Base-by-base conservation (phyloP, 2,329 filamentous ascomycete genomes). In the Aspergillus eucalypticola region DNA sequence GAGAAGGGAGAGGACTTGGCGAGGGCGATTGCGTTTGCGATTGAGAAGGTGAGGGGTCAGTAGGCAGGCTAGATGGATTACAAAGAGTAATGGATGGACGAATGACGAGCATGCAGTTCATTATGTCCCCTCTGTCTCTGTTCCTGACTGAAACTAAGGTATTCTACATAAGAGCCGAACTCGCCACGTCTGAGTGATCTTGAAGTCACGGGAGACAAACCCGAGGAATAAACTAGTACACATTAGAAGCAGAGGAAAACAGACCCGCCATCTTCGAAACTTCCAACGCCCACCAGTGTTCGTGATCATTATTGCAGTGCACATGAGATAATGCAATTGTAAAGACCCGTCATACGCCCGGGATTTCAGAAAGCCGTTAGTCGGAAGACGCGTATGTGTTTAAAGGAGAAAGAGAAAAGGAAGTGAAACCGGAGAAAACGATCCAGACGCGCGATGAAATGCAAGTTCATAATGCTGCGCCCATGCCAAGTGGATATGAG, bases 1-100 rank as follows among this genome's bases (percentile, higher is more conserved):
- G 64, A 66, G 23, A 69, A 74, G 38, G 78, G 78, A 3, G 69
- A 71, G 17, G 76, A 77, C 60, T 64, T 81, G 64, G 78, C 76
- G 11, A 69, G 66, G 39, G 74, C 73, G 3, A 72, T 81, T 52
- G 58, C 66, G 5, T 69, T 63, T 46, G 67, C 75, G 3, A 64
- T 78, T 52, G 61, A 66, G 17, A 68, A 71, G 62, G 25, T 78
- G 10, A 56, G 64, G 56, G 59, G 63, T n/a, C 17, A 15, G 29
- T 15, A 57, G 39, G 29, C 4, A 42, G 39, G 2, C 10, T 17
- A 3, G n/a, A 41, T 39, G 3, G 4, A 15, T 6, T 52, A 52
- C 29, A 4, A 15, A 35, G 32, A 35, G 32, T 35, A 35, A 35
- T 15, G 32, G 32, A 35, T 15, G 32, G 5, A 15, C 15, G 32